Conservation (phyloP, 1,139 yeast genomes). For the Debaryomyces sp. region DNA sequence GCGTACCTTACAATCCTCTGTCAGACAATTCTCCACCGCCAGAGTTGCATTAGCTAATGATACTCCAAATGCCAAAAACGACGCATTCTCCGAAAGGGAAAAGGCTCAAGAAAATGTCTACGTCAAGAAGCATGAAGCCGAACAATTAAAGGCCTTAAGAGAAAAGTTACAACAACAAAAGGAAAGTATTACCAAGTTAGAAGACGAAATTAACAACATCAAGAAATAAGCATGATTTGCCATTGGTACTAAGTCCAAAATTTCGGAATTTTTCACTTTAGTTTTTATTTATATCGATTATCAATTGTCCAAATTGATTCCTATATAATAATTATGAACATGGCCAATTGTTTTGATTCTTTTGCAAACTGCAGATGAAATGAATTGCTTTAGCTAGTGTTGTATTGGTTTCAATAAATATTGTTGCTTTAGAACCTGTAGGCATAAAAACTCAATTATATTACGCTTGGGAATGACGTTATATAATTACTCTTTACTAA, state of each 20-base stretch:
- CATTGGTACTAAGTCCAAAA: background rate
- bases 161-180: slow-evolving; percentile 50
- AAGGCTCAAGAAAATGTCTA: slow-evolving; percentile 48
- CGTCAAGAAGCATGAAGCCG: slow-evolving; percentile 51
- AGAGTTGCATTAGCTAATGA: slow-evolving; percentile 32
- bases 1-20: slow-evolving; percentile 28
- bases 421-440: background rate
- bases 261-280: slow-evolving; percentile 1
- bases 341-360: background rate
- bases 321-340: background rate
- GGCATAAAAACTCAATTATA: background rate
- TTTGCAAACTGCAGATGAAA: background rate
- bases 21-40: slow-evolving; percentile 43
- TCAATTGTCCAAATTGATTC: background rate
- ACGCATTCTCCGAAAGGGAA: slow-evolving; percentile 47
- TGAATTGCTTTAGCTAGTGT: background rate
- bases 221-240: slow-evolving; percentile 29
- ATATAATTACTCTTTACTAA: background rate
- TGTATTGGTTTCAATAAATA: background rate
- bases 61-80: slow-evolving; percentile 15
- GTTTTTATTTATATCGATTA: background rate
- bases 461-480: background rate
- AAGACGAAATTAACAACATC: slow-evolving; percentile 39
- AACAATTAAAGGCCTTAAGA: slow-evolving; percentile 50
- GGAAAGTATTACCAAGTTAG: slow-evolving; percentile 46